phyloP scores from a whole-genome alignment of 2,329 filamentous ascomycete genomes.

The Monosporascus sp. region DNA sequence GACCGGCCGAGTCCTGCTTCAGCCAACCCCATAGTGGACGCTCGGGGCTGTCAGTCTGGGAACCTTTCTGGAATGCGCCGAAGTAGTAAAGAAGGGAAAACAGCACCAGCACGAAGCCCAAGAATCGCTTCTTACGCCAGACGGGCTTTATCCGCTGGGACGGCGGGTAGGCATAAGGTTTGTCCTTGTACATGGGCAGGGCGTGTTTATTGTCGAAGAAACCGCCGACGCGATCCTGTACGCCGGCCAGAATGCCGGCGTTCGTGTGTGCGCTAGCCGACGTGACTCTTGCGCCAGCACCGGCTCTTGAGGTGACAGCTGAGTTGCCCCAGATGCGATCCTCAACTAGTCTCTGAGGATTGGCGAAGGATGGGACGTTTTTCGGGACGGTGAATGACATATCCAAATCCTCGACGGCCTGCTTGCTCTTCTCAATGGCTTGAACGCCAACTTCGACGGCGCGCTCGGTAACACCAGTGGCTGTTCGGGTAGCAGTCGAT shows the following conservation, averaged over 20 bases:
- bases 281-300: slow-evolving; percentile 31
- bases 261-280: slow-evolving; percentile 15
- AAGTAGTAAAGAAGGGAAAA: slow-evolving; percentile 63
- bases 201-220: slow-evolving; percentile 57
- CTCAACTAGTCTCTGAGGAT: slow-evolving; percentile 59
- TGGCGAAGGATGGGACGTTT: slow-evolving; percentile 64
- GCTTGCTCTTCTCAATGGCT: slow-evolving; percentile 38
- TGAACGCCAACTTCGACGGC: slow-evolving; percentile 44
- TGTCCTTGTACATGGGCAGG: slow-evolving; percentile 98
- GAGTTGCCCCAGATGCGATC: slow-evolving; percentile 60
- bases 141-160: slow-evolving; percentile 54
- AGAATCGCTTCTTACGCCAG: slow-evolving; percentile 59
- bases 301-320: slow-evolving; percentile 36
- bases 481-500: slow-evolving; percentile 41
- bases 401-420: slow-evolving; percentile 32
- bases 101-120: slow-evolving; percentile 49
- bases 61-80: slow-evolving; percentile 48
- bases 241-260: slow-evolving; percentile 39
- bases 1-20: slow-evolving; percentile 38
- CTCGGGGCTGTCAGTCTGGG: slow-evolving; percentile 29
- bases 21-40: slow-evolving; percentile 53
- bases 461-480: slow-evolving; percentile 39
- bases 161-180: slow-evolving; percentile 71
- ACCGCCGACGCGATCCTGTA: slow-evolving; percentile 58
- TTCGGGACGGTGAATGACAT: slow-evolving; percentile 65